Base-by-base conservation (phyloP, 768 basidiomycete species). In the Lentinula aciculospora region DNA sequence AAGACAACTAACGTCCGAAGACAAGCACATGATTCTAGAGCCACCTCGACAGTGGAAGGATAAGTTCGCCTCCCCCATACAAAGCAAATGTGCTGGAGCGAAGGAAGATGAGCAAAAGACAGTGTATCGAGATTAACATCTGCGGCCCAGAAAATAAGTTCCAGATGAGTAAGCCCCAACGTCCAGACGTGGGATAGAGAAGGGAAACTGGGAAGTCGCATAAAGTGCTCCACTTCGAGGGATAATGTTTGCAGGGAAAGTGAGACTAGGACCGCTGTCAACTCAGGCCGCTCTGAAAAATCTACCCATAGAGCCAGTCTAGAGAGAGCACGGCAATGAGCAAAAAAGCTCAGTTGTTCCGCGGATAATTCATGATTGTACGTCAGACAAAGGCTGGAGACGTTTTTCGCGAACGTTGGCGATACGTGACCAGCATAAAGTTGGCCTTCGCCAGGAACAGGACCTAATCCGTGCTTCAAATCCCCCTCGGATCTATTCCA, bases 301-400 rank as follows among this genome's bases (percentile, higher is more conserved):
- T 57, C 56, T 23, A 57, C 46, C 56, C 56, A 57, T 28, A 42
- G 42, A 29, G 56, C 56, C 27, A 57, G 46, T 10, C 36, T 29
- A n/a, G 46, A 32, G 21, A 57, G 25, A n/a, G 23, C 17, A 4
- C 3, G 34, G 31, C 56, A 57, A 28, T 8, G 10, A 23, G 45
- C 45, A 48, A 57, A 9, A 37, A 25, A 31, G 28, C 31, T 21
- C 25, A 57, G 10, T 17, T 57, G 40, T 5, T 57, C 56, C 46
- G 19, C 21, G 15, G 36, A 19, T 6, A 57, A 31, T 34, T 57
- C 17, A 15, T 57, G 56, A 25, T 57, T 46, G 28, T 57, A 57
- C 2, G 56, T 57, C 31, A 57, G 28, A 23, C 56, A 57, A 36
- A 57, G 56, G 32, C 56, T 57, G 17, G 56, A 57, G 21, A 47